Percentiles rank a stretch among this genome's conserved stretches.
Conservation (phyloP, 345 rosid species). For the Syzygium jambos region DNA sequence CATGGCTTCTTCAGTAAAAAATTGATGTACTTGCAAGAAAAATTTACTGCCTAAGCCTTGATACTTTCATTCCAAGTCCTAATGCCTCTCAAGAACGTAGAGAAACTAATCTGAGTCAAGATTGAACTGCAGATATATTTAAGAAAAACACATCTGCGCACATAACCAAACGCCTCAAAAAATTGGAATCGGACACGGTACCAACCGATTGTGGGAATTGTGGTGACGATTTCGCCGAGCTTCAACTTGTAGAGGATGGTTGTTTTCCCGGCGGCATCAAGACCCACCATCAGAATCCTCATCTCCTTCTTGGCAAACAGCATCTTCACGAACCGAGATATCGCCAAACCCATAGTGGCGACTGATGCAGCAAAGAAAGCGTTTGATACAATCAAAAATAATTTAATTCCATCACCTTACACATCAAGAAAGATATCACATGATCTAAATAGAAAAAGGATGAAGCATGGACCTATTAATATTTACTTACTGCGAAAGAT, state of each 20-base stretch:
- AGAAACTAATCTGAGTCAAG: neutral
- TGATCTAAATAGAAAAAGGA: neutral
- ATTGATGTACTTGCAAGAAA: neutral
- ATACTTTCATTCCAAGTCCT: neutral
- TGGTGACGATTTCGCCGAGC: slow-evolving; percentile 66
- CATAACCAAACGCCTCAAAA: neutral
- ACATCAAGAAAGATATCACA: neutral
- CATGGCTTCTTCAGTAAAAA: neutral
- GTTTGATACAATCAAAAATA: neutral
- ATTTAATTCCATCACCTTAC: neutral
- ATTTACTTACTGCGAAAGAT: neutral
- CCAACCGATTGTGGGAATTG: slow-evolving; percentile 71
- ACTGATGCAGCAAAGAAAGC: neutral
- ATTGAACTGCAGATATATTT: neutral
- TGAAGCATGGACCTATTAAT: neutral
- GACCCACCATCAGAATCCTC: slow-evolving; percentile 76
- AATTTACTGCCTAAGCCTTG: neutral
- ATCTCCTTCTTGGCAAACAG: slow-evolving; percentile 58
- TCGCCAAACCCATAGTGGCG: slow-evolving; percentile 33
- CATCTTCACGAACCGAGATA: slow-evolving; percentile 35
- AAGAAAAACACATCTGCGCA: neutral
- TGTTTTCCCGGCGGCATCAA: slow-evolving; percentile 74
- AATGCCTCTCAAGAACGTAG: neutral
- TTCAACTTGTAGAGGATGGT: slow-evolving; percentile 71
- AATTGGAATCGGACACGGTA: neutral